Base-by-base conservation (phyloP, 179 eudicot genomes). In the Silene vulgaris region DNA sequence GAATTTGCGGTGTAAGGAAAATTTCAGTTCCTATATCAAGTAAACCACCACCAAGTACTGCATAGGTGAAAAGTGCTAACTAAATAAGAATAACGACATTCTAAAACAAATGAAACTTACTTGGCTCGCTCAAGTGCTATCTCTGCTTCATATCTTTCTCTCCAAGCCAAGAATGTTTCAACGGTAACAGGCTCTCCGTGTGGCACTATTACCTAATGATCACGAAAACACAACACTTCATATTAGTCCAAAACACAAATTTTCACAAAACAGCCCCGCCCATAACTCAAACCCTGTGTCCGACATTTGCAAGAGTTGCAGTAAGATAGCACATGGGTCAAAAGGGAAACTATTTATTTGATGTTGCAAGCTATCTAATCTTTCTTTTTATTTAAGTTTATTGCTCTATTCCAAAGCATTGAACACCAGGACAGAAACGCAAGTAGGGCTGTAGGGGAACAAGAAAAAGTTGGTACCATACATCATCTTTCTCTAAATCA, bases 161-260 rank as follows among this genome's bases (percentile, higher is more conserved):
- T 90, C 98, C 98, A 94, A 48, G 98, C 96, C 76, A 88, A 75
- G 78, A 94, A 94, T 30, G 97, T 85, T 32, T 92, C 91, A 77
- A 92, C 81, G 64, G 98, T 94, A 43, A 94, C 97, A 13, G 97
- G 88, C 80, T 94, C 98, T 84, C 98, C 98, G 79, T 94, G 98
- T 43, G 98, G 98, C 62, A 94, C 73, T 76, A 89, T 87, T 74
- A 94, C 82, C 98, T 94, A 85, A 74, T 2, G 60, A 56, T n/a
- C 50, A 37, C 72, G 6, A 50, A 72, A 59, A 82, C 2, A 73
- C 6, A 54, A 70, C 12, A 2, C 45, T 65, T 57, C 23, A 48
- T 69, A 3, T 56, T 56, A n/a, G 60, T 56, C 20, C 20, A 13
- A 54, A 56, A 56, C 60, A 16, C 8, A 56, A 56, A 4, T 14